Percentiles rank a stretch among this genome's conserved stretches.
Conservation (phyloP, 1,284 basidiomycete genomes). For the Cerrena zonata region DNA sequence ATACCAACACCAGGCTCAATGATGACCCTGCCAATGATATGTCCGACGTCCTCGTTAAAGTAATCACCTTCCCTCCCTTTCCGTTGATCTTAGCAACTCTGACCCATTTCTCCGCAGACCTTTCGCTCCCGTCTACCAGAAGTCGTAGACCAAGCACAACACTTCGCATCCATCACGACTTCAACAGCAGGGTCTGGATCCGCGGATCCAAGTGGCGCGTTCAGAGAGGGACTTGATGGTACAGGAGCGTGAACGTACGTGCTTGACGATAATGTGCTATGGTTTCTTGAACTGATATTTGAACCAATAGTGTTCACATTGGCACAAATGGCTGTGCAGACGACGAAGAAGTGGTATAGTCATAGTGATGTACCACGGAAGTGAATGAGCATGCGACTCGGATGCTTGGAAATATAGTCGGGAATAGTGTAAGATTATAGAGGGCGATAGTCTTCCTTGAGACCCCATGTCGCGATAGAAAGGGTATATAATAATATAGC, state of each 20-base stretch:
- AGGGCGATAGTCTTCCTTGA: too few relatives aligned
- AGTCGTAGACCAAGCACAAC: conserved; percentile 84
- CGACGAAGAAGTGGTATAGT: conserved; percentile 81
- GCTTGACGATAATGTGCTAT: neutral
- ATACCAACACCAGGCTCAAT: conserved; percentile 48
- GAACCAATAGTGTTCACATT: conserved; percentile 64
- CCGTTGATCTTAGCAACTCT: conserved; percentile 6
- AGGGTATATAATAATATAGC: too few relatives aligned
- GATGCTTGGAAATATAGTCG: neutral
- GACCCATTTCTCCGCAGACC: conserved; percentile 46
- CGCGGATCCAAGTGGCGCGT: conserved; percentile 62
- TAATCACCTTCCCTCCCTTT: conserved; percentile 23
- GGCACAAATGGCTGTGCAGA: conserved; percentile 74
- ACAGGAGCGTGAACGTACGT: conserved; percentile 83
- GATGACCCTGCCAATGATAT: conserved; percentile 66
- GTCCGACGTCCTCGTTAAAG: conserved; percentile 64
- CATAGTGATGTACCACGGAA: conserved; percentile 50
- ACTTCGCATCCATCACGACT: conserved; percentile 72
- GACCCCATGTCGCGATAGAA: too few relatives aligned
- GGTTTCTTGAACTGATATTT: neutral
- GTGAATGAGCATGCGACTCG: conserved; percentile 22
- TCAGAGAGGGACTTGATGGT: conserved; percentile 82
- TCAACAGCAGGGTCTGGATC: conserved; percentile 48
- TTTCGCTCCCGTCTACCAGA: conserved; percentile 75
- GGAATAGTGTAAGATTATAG: too few relatives aligned